These are phyloP conservation scores for Paraphaeosphaeria minitans DNA, from an alignment of 2,329 filamentous ascomycete genomes.

Conservation along the genomic window DNA sequence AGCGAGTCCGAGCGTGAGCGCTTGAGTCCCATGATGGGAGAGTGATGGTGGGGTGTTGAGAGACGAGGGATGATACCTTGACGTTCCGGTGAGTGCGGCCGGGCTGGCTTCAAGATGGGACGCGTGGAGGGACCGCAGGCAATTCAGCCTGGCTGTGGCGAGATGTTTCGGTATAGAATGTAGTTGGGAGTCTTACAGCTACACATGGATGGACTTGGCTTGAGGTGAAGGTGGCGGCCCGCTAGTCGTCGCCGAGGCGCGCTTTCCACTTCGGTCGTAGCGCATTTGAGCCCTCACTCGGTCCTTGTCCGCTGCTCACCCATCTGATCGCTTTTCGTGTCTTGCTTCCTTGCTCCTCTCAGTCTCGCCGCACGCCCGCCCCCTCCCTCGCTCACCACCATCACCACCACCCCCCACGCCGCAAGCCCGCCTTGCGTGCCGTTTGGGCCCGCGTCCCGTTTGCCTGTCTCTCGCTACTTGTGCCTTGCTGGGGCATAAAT, in stretches of 20 bases:
- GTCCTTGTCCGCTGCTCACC: background rate
- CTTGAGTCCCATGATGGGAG: constrained; percentile 59
- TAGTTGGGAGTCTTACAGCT: background rate
- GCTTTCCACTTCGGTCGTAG: background rate
- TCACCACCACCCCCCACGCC: background rate
- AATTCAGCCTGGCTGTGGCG: background rate
- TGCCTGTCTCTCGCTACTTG: constrained; percentile 31
- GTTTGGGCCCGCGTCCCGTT: constrained; percentile 9
- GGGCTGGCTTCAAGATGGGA: background rate
- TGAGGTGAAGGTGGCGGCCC: background rate
- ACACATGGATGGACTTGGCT: background rate
- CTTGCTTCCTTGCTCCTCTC: constrained; percentile 3
- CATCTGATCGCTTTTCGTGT: constrained; percentile 1
- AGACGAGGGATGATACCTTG: constrained; percentile 30
- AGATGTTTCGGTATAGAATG: background rate
- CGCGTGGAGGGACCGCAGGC: background rate
- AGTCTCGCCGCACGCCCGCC: too few species aligned
- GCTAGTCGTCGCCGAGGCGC: constrained; percentile 8
- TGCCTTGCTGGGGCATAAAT: constrained; percentile 38
- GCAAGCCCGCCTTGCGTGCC: constrained; percentile 14
- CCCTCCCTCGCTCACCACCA: background rate
- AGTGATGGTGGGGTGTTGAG: constrained; percentile 20
- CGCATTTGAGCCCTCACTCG: background rate
- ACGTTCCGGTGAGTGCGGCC: constrained; percentile 17
- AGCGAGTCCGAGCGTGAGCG: constrained; percentile 61